Evolutionary conservation across 2,329 filamentous ascomycete species (phyloP).

Genomic region (Diaporthe citri): DNA sequence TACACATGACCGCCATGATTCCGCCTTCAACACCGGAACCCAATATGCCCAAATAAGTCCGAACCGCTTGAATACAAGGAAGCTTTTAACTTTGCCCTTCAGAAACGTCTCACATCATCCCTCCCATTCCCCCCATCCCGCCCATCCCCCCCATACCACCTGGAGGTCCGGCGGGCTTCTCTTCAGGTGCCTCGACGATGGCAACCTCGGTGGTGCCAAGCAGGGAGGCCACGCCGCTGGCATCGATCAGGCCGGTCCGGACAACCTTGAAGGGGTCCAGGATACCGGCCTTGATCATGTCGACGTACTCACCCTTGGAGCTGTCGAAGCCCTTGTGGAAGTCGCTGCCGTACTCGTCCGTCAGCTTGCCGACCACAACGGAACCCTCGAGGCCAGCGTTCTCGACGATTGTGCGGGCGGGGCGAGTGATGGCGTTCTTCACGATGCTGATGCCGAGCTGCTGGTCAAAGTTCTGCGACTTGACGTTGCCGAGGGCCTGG

Average conservation of each 20-base stretch:
- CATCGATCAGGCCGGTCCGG: slow-evolving; percentile 93
- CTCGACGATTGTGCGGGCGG: slow-evolving; percentile 95
- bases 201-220: slow-evolving; percentile 98
- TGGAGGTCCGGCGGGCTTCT: slow-evolving; percentile 81
- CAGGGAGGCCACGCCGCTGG: slow-evolving; percentile 94
- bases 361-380: slow-evolving; percentile 97
- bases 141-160: slow-evolving; percentile 75
- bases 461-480: slow-evolving; percentile 97
- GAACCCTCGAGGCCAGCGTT: slow-evolving; percentile 97
- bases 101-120: slow-evolving; percentile 67
- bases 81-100: slow-evolving; percentile 33
- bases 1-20: slow-evolving; percentile 55
- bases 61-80: slow-evolving; percentile 48
- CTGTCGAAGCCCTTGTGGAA: slow-evolving; percentile 99
- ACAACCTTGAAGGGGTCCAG: slow-evolving; percentile 99
- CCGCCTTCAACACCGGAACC: slow-evolving; percentile 61
- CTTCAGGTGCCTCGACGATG: slow-evolving; percentile 94
- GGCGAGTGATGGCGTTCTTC: slow-evolving; percentile 97
- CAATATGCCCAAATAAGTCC: slow-evolving; percentile 57
- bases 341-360: slow-evolving; percentile 89
- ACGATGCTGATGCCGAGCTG: slow-evolving; percentile 97
- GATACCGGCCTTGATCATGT: slow-evolving; percentile 98
- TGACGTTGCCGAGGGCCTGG: slow-evolving; percentile 86
- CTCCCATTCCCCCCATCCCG: slow-evolving; percentile 68
- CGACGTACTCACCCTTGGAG: slow-evolving; percentile 96